phyloP scores from a whole-genome alignment of 148 eudicot species.

The Linanthus parryae region DNA sequence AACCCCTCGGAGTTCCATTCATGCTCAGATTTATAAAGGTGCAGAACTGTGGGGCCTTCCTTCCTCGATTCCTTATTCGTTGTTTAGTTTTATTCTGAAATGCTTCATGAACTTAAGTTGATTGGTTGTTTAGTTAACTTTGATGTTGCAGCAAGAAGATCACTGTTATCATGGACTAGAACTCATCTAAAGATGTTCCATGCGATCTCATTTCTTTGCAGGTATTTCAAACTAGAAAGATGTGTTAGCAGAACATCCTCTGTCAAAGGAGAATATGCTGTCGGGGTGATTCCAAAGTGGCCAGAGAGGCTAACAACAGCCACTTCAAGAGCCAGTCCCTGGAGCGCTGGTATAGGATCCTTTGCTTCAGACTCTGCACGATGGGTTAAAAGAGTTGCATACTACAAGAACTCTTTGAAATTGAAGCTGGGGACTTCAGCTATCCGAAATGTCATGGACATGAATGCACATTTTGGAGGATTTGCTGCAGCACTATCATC shows the following conservation, averaged over 20 bases:
- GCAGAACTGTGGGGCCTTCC: too few species aligned
- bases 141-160: too few species aligned
- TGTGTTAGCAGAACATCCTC: conserved; percentile 74
- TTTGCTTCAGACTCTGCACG: conserved; percentile 81
- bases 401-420: conserved; percentile 69
- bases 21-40: too few species aligned
- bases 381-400: conserved; percentile 74
- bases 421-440: conserved; percentile 70
- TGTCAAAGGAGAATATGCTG: conserved; percentile 57
- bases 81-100: too few species aligned
- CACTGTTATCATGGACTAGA: background rate
- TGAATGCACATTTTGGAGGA: conserved; percentile 97
- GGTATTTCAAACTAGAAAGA: conserved; percentile 82
- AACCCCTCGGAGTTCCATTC: too few species aligned
- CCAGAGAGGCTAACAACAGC: conserved; percentile 75
- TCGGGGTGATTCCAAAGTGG: conserved; percentile 89
- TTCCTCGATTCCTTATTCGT: too few species aligned
- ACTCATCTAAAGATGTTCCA: background rate
- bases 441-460: conserved; percentile 92
- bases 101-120: too few species aligned
- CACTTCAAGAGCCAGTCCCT: conserved; percentile 61
- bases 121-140: too few species aligned
- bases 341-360: conserved; percentile 70
- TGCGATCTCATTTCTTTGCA: conserved; percentile 24
- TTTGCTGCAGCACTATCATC: conserved; percentile 83